Base-by-base conservation (phyloP, 2,329 filamentous ascomycete genomes). In the Aspergillus carbonarius region DNA sequence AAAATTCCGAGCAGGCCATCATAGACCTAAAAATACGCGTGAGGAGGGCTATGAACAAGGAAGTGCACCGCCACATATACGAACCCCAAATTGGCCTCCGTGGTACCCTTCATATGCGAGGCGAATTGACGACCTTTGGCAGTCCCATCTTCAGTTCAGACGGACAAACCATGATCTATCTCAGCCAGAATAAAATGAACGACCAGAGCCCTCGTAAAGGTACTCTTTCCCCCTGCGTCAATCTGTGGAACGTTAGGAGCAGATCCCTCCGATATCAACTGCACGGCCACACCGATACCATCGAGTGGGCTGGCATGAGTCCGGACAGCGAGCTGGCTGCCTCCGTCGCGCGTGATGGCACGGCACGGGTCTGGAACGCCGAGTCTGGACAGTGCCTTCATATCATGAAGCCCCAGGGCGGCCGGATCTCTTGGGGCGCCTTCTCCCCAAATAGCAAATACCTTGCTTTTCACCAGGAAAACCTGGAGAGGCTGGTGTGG, bases 371-470 rank as follows among this genome's bases (percentile, higher is more conserved):
- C 47, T 62, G 60, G 58, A 42, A 62, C 48, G 37, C 37, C 17
- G 46, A 15, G 20, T 57, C 57, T 6, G 60, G 60, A 18, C 10
- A 1, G 42, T 55, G 58, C 27, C 44, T 60, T 3, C 60, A 60
- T 25, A 20, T 58, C 37, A 39, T 60, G 32, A 47, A 44, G 5
- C 39, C 52, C 10, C 34, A 52, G 23, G 54, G 35, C 6, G 58
- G 54, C 32, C 52, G 57, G 23, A 48, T 58, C 39, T 54, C 46
- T 44, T 17, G 32, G 23, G 57, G 55, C 9, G 55, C 46, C 54
- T 62, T 62, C 42, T 60, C 60, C 20, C 58, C 54, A n/a, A 48
- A 57, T 40, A 10, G 35, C 17, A 61, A 49, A 15, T 53, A 56
- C 42, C 55, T 56, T 25, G 59, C 53, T 9, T 3, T 61, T 17